phyloP scores from a whole-genome alignment of 257 asterid genomes.

The Plantago elongata region DNA sequence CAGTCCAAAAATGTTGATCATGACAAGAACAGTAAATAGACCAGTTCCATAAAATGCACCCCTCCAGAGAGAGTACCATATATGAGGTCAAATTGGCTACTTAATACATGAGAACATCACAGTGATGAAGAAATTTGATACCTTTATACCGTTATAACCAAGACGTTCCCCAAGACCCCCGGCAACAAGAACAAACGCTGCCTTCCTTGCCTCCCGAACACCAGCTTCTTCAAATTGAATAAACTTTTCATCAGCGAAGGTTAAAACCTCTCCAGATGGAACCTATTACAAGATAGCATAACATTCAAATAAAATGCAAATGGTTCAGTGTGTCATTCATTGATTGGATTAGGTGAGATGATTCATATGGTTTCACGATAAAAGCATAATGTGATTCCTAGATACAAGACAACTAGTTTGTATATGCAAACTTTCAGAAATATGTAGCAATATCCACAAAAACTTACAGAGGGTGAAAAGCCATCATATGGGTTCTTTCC shows the following conservation, averaged over 20 bases:
- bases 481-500: constrained; percentile 97
- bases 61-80: constrained; percentile 5
- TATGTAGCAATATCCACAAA: constrained; percentile 13
- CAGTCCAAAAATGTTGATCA: constrained; percentile 10
- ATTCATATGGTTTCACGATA: too few relatives aligned
- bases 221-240: constrained; percentile 74
- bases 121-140: constrained; percentile 19
- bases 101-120: neutral
- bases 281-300: constrained; percentile 44
- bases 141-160: constrained; percentile 97
- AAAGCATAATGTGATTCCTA: too few relatives aligned
- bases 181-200: constrained; percentile 97
- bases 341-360: too few relatives aligned
- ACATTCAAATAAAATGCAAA: constrained; percentile 10
- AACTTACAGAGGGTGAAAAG: constrained; percentile 90
- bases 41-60: neutral
- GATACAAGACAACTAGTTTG: constrained; percentile 8
- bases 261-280: constrained; percentile 87
- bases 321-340: constrained; percentile 15
- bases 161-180: constrained; percentile 99
- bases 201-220: constrained; percentile 73
- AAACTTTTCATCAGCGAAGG: constrained; percentile 64
- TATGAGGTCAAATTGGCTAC: neutral
- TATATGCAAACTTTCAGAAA: constrained; percentile 17
- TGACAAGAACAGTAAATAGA: constrained; percentile 8